Conservation (phyloP, 257 asterid genomes). For the Salvia hispanica region DNA sequence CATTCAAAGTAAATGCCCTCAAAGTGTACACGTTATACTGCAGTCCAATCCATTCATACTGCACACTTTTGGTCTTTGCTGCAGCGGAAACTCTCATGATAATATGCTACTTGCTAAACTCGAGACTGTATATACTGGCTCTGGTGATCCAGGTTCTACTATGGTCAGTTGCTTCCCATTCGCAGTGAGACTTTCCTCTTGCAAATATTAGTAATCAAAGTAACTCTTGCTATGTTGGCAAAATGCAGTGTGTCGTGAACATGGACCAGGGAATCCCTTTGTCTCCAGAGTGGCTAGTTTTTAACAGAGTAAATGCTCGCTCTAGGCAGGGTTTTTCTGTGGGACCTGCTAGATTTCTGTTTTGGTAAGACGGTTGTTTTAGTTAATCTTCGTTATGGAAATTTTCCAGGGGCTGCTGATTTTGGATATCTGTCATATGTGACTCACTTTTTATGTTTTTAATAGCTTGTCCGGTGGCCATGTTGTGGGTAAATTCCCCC, state of each 20-base stretch:
- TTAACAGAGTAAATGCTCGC: constrained; percentile 87
- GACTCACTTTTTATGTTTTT: constrained; percentile 24
- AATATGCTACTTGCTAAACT: constrained; percentile 89
- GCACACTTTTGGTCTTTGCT: constrained; percentile 28
- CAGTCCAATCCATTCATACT: background rate
- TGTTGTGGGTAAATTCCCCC: constrained; percentile 89
- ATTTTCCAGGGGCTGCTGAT: constrained; percentile 2
- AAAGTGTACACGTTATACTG: background rate
- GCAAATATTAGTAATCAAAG: constrained; percentile 16
- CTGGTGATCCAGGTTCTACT: constrained; percentile 88
- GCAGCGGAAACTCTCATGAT: constrained; percentile 91
- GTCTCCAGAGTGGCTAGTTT: constrained; percentile 78
- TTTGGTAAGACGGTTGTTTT: constrained; percentile 53
- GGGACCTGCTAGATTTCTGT: constrained; percentile 73
- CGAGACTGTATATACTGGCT: constrained; percentile 83
- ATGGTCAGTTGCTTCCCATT: constrained; percentile 60
- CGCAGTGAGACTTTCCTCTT: constrained; percentile 16
- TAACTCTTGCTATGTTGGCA: constrained; percentile 12
- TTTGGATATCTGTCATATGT: constrained; percentile 19
- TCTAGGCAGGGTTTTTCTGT: constrained; percentile 76
- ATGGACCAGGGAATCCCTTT: constrained; percentile 95
- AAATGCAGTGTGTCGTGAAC: constrained; percentile 76
- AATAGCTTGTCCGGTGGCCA: constrained; percentile 87
- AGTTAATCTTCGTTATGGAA: constrained; percentile 17
- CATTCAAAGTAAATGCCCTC: too few relatives aligned